Conservation (phyloP, 129 eudicot genomes). For the Ambrosia artemisiifolia region DNA sequence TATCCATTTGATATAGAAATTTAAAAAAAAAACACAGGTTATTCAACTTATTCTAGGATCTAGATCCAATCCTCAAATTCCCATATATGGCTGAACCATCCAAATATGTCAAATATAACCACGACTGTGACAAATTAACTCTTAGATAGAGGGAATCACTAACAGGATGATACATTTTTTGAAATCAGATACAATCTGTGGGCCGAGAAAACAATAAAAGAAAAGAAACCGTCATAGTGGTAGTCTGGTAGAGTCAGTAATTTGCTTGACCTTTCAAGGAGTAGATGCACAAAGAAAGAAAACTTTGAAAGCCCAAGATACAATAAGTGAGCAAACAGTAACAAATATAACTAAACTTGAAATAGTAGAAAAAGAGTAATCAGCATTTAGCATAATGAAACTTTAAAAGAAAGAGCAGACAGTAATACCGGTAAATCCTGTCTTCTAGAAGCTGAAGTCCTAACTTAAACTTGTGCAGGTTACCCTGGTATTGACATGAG, state of each 20-base stretch:
- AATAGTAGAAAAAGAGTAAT: neutral
- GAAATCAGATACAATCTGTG: neutral
- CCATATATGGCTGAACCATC: constrained; percentile 1
- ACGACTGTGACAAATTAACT: neutral
- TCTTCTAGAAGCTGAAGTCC: constrained; percentile 98
- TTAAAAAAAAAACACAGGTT: neutral
- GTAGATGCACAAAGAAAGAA: neutral
- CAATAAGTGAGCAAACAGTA: neutral
- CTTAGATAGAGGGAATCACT: constrained; percentile 5
- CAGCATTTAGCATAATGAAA: neutral
- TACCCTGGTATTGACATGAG: constrained; percentile 80
- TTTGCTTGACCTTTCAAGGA: neutral
- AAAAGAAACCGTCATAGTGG: constrained; percentile 5
- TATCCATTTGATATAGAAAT: neutral
- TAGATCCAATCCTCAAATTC: neutral
- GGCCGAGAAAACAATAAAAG: neutral
- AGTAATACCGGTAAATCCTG: constrained; percentile 74
- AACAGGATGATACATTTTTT: neutral
- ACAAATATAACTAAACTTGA: neutral
- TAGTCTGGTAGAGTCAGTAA: neutral
- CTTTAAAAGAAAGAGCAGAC: neutral
- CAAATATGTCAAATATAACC: constrained; percentile 1
- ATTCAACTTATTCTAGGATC: neutral
- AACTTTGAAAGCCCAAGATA: neutral
- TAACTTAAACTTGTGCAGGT: constrained; percentile 57